Base-by-base conservation (phyloP, 177 flowering plant species). In the Tripterygium wilfordii region DNA sequence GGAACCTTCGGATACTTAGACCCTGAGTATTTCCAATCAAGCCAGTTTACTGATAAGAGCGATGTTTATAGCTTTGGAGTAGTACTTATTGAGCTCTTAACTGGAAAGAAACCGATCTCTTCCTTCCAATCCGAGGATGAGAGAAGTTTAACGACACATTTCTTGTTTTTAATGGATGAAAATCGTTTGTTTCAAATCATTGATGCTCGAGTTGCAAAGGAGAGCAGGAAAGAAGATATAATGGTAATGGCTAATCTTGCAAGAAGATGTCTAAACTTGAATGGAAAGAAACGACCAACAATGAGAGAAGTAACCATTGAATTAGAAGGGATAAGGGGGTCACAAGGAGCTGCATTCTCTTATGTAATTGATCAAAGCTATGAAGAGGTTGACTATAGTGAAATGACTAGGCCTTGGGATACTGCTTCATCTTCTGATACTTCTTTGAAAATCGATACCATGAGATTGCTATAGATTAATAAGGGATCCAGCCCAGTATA, bases 11-110 rank as follows among this genome's bases (percentile, higher is more conserved):
- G 56, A 1, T 51, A 41, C 37, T 28, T 39, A 18, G 54, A 51
- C 10, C 54, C 45, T 0, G 28, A 51, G 45, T 51, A 51, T 18
- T 51, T 39, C 17, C 44, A 28, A 15, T 26, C 45, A 37, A 51
- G 29, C 4, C 12, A 30, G 12, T 30, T 30, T 12, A 30, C 33
- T 6, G 33, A 30, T 30, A 19, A n/a, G n/a, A n/a, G 29, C 19
- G 54, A 51, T 38, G 54, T 40, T 7, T 51, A 51, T 14, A 39
- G 37, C 54, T 51, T 51, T 40, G 54, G 54, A 16, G 46, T 51
- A n/a, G 56, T 51, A 2, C 56, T 51, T 4, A 20, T 22, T 4
- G 47, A 51, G 19, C 29, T 51, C 2, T 9, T 51, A 14, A 39
- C 56, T 3, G 47, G 47, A 10, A 14, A 39, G 20, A 51, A 41